These are phyloP conservation scores for Coniochaeta hoffmannii DNA, from an alignment of 2,329 filamentous ascomycete genomes.

Conservation along the genomic window DNA sequence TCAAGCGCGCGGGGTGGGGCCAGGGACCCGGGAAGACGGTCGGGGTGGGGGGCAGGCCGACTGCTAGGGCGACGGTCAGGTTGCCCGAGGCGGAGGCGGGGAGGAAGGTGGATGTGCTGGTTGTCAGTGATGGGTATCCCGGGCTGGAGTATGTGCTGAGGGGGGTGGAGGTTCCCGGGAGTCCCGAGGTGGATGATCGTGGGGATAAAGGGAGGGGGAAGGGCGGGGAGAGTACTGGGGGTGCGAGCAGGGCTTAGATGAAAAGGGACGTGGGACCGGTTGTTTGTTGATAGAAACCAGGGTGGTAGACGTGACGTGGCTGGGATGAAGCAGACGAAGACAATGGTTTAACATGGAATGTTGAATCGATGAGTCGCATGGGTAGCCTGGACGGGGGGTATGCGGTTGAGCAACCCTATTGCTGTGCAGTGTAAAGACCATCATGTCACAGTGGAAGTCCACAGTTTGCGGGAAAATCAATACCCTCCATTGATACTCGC, in stretches of 20 bases:
- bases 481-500: neutral
- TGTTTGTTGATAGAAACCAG: too few species aligned
- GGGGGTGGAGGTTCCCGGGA: constrained; percentile 43
- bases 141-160: constrained; percentile 54
- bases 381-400: too few species aligned
- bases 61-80: constrained; percentile 50
- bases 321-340: too few species aligned
- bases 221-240: neutral
- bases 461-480: neutral
- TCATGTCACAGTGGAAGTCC: too few species aligned
- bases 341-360: too few species aligned
- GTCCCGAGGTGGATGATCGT: constrained; percentile 40
- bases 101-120: constrained; percentile 62
- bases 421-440: too few species aligned
- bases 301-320: too few species aligned
- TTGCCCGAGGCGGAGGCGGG: constrained; percentile 43
- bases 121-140: constrained; percentile 83
- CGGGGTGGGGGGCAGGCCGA: constrained; percentile 36
- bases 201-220: constrained; percentile 25
- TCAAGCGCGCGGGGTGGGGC: constrained; percentile 80
- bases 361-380: too few species aligned
- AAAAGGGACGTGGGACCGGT: too few species aligned
- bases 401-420: too few species aligned
- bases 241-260: neutral
- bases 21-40: constrained; percentile 21